Evolutionary conservation across 805 yeast species (phyloP).

Genomic region (Ogataea pignaliae): DNA sequence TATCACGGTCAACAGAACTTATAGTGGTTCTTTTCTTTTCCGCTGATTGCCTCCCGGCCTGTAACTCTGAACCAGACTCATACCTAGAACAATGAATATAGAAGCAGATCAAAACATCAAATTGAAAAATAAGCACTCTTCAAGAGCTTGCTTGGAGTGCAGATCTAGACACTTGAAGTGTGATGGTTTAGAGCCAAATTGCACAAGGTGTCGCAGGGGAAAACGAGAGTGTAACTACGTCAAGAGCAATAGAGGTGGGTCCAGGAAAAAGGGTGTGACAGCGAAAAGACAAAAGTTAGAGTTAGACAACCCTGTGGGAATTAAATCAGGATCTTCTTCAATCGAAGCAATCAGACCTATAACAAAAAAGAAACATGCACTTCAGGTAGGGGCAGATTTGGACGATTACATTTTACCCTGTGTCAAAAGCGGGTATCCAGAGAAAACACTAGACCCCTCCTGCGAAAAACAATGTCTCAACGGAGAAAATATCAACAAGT

Average conservation of each 20-base stretch:
- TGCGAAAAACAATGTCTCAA: conserved; percentile 27
- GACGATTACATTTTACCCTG: conserved; percentile 27
- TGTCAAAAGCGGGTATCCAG: conserved; percentile 21
- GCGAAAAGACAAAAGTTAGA: conserved; percentile 20
- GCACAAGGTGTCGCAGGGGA: conserved; percentile 36
- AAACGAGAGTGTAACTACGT: conserved; percentile 42
- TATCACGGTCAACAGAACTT: too few species aligned
- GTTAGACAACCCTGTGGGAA: not conserved
- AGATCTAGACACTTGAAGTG: conserved; percentile 48
- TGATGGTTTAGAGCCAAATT: conserved; percentile 43
- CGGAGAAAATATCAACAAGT: conserved; percentile 21
- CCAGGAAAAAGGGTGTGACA: conserved; percentile 44
- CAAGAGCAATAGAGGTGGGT: conserved; percentile 50
- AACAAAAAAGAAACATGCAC: not conserved
- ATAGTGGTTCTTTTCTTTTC: too few species aligned
- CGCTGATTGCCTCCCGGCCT: too few species aligned
- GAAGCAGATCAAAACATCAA: conserved; percentile 1
- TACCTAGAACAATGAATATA: too few species aligned
- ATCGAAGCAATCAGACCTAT: not conserved
- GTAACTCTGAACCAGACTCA: too few species aligned
- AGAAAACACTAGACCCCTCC: conserved; percentile 12
- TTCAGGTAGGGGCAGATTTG: conserved; percentile 4
- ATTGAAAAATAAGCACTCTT: conserved; percentile 33
- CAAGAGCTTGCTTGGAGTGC: conserved; percentile 49
- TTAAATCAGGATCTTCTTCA: not conserved